Conservation (phyloP, 2,329 filamentous ascomycete genomes). For the Cercospora janseana region DNA sequence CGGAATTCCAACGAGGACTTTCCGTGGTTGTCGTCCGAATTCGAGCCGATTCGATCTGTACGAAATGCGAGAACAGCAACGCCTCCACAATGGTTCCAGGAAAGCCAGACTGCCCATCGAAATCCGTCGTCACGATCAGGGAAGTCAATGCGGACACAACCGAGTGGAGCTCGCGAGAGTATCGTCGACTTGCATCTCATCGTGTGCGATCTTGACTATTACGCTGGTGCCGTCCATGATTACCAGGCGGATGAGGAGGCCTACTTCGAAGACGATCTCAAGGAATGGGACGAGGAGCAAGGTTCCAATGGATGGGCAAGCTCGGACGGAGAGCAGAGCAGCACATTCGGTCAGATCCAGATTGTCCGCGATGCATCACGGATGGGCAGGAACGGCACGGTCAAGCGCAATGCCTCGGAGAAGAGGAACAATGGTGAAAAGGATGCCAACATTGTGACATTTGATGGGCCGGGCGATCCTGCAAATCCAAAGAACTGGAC, state of each 20-base stretch:
- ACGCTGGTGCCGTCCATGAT: conserved; percentile 40
- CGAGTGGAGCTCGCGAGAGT: conserved; percentile 33
- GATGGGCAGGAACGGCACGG: conserved; percentile 30
- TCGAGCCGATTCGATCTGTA: conserved; percentile 33
- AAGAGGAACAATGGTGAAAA: conserved; percentile 35
- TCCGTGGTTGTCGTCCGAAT: conserved; percentile 36
- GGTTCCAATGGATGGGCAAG: conserved; percentile 25
- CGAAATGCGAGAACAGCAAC: conserved; percentile 24
- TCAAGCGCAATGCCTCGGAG: conserved; percentile 32
- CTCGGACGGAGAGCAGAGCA: conserved; percentile 27
- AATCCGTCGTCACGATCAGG: conserved; percentile 18
- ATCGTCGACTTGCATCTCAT: conserved; percentile 39
- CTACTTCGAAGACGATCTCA: conserved; percentile 31
- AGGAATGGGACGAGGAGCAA: conserved; percentile 33
- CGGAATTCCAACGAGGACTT: conserved; percentile 32
- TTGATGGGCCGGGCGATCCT: conserved; percentile 48
- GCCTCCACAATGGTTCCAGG: conserved; percentile 36
- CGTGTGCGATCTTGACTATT: conserved; percentile 39
- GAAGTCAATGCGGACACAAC: conserved; percentile 28
- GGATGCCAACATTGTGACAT: conserved; percentile 42
- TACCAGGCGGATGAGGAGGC: conserved; percentile 37
- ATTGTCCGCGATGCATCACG: conserved; percentile 32
- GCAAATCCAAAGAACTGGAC: conserved; percentile 51
- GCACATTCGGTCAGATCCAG: conserved; percentile 35
- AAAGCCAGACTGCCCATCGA: conserved; percentile 32